Base-by-base conservation (phyloP, 495 filamentous ascomycete genomes). In the Chaetomium cochliodes region DNA sequence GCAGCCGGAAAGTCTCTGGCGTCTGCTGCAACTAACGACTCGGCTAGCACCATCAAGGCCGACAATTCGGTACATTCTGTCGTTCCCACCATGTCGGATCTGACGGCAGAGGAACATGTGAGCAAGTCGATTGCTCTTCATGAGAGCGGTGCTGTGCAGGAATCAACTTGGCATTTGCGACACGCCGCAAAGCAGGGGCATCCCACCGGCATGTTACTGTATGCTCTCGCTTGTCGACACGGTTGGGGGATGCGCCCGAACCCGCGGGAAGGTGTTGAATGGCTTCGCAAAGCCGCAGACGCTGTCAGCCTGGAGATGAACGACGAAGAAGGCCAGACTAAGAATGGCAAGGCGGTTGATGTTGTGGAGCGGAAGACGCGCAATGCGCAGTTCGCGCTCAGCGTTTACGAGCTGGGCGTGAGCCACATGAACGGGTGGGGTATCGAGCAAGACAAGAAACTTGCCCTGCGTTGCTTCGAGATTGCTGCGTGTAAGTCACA, bases 391-490 rank as follows among this genome's bases (percentile, higher is more conserved):
- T 96, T 97, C 74, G 94, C 94, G 2, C 79, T 97, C 61, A 92
- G 92, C 72, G 90, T 97, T 41, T 98, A 98, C 65, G 94, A 98
- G 78, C 79, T 98, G 22, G 94, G 94, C 7, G 90, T 97, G n/a
- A 94, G 90, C 76, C 91, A 97, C 74, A 88, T 97, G 85, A 97
- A 98, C 67, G 94, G 94, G 2, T 98, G 94, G 94, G 94, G 94
- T 5, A 94, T 93, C 52, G 87, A 93, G 67, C 91, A 94, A 74
- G 93, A 98, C 72, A 96, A 96, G 72, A 79, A 83, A 5, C 81
- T 97, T 60, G 94, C 92, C 3, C 76, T 98, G 65, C 84, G 92
- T 51, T 98, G 96, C 68, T 98, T 97, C 73, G 94, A 98, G 74
- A 96, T 97, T 65, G 96, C 94, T 46, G 93, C 90, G 55, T 88